Evolutionary conservation across 805 yeast genomes (phyloP), one percentile per base, ranked within the genome.

Genomic region (Candida boleticola): DNA sequence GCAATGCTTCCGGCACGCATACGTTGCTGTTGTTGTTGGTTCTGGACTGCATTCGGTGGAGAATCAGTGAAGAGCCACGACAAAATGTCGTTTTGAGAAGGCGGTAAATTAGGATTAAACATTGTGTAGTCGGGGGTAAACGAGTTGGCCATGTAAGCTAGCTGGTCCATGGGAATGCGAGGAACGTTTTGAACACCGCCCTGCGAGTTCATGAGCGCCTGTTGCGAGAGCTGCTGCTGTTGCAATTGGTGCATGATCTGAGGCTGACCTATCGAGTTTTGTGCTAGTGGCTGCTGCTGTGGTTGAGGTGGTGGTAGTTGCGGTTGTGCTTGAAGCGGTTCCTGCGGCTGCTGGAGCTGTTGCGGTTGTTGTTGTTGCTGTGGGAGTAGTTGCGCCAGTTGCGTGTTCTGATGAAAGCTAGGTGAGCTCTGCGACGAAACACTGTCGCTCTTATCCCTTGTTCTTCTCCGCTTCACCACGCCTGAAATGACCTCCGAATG

Each of bases 21-120:
- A n/a, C n/a, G n/a, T 13, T 31, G 16, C 22, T 19, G 22, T 11
- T 31, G 35, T 29, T 14, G 32, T 29, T 31, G 37, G 16, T 33
- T 37, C 11, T n/a, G 27, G n/a, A 25, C n/a, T 39, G 45, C 22
- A 39, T 39, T 36, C 6, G 55, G 54, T 5, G 58, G 53, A 9
- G 59, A 49, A 16, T 66, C 71, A 3, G 62, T 62, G 43, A 67
- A 67, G 9, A 69, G 50, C 74, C 74, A 68, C 19, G 69, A 61
- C 5, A 69, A 45, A 27, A 69, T 65, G 43, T 68, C 73, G 36
- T 55, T 63, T 35, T 65, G 71, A 5, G 58, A 50, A 23, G 64
- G 71, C 9, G 63, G 63, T 1, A 43, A 30, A 35, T 25, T 13
- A 34, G 36, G 21, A 22, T 27, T 17, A 20, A 17, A 31, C 35